phyloP scores from a whole-genome alignment of 768 basidiomycete genomes.

The Tephrocybe sp. region DNA sequence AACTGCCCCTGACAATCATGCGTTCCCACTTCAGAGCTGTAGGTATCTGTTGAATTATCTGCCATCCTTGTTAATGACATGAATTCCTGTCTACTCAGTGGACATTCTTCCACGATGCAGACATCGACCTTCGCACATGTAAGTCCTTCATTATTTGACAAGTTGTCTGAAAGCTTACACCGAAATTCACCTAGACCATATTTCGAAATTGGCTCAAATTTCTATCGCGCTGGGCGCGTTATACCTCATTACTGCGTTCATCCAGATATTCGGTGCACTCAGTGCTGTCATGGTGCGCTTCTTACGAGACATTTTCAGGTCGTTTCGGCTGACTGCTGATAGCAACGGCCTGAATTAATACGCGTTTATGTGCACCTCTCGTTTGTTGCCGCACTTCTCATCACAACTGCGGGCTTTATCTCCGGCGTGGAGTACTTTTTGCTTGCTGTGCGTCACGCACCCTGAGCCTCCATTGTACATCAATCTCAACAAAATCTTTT shows the following conservation, averaged over 20 bases:
- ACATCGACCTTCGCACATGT: constrained; percentile 25
- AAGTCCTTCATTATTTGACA: background rate
- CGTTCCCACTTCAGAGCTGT: constrained; percentile 25
- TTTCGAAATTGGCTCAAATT: constrained; percentile 29
- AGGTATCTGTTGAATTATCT: background rate
- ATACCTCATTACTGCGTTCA: constrained; percentile 28
- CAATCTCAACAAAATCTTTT: background rate
- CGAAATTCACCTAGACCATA: constrained; percentile 19
- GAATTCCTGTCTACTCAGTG: constrained; percentile 20
- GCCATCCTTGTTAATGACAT: background rate
- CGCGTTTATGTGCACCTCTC: constrained; percentile 23
- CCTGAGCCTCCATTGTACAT: background rate
- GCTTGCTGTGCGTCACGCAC: constrained; percentile 31
- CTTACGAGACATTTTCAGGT: background rate
- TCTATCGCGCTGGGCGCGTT: constrained; percentile 36
- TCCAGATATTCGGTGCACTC: constrained; percentile 20
- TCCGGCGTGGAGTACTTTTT: constrained; percentile 37
- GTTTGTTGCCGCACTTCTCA: constrained; percentile 34
- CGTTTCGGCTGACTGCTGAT: background rate
- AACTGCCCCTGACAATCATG: background rate
- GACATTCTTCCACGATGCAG: constrained; percentile 34
- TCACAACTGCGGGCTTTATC: constrained; percentile 35
- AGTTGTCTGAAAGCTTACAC: background rate
- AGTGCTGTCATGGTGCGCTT: constrained; percentile 15
- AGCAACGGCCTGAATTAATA: constrained; percentile 26